phyloP scores from a whole-genome alignment of 345 rosid genomes.

The Noccaea caerulescens region DNA sequence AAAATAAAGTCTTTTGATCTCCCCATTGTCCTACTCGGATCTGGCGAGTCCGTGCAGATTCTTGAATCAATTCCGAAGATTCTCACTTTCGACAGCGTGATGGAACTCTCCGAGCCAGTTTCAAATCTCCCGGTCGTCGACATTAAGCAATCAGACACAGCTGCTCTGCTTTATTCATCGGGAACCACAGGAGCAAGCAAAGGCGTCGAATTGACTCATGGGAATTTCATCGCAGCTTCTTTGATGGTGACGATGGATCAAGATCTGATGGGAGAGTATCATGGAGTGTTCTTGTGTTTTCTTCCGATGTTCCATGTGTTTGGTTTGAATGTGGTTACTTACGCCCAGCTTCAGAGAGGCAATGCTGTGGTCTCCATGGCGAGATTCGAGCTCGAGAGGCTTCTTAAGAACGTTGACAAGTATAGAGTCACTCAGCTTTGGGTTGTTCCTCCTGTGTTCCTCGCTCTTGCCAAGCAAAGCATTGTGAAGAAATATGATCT shows the following conservation, averaged over 20 bases:
- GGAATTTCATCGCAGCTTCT: constrained; percentile 75
- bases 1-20: constrained; percentile 62
- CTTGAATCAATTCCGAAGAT: constrained; percentile 42
- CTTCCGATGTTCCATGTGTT: constrained; percentile 96
- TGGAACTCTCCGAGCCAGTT: constrained; percentile 51
- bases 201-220: constrained; percentile 87
- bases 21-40: constrained; percentile 63
- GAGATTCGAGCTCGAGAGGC: constrained; percentile 63
- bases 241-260: constrained; percentile 56
- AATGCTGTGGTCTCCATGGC: constrained; percentile 64
- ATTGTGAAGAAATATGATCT: constrained; percentile 65
- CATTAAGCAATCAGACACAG: constrained; percentile 66
- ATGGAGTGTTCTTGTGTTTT: constrained; percentile 60
- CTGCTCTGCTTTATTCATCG: constrained; percentile 77
- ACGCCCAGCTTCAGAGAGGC: constrained; percentile 68
- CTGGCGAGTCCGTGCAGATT: constrained; percentile 35
- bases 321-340: constrained; percentile 60
- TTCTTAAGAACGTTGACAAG: constrained; percentile 61
- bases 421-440: constrained; percentile 69
- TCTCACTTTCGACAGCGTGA: constrained; percentile 51
- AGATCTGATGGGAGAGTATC: constrained; percentile 57
- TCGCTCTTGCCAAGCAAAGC: constrained; percentile 73
- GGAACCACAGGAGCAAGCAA: constrained; percentile 90
- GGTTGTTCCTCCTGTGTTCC: constrained; percentile 86
- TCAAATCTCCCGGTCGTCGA: constrained; percentile 53